Conservation (phyloP, 192 early-diverging fungal species). For the Dissophora ornata region DNA sequence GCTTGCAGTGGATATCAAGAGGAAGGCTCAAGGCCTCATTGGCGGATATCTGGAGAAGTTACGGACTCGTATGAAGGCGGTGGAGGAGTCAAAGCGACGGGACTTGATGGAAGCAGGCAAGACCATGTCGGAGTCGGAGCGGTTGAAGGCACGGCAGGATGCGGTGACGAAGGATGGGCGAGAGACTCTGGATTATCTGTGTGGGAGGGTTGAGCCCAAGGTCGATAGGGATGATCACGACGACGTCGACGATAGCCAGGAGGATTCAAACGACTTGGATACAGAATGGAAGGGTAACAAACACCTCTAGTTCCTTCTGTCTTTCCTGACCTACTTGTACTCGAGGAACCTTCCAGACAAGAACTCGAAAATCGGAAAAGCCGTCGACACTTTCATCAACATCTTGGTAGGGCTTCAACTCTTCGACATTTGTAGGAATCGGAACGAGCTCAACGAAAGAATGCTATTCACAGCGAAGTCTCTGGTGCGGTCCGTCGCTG, state of each 20-base stretch:
- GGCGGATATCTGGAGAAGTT: constrained; percentile 9
- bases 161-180: too few relatives aligned
- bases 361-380: too few relatives aligned
- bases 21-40: constrained; percentile 4
- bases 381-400: constrained; percentile 11
- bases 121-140: too few relatives aligned
- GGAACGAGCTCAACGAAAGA: neutral
- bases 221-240: too few relatives aligned
- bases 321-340: constrained; percentile 3
- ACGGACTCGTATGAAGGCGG: too few relatives aligned
- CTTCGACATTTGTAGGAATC: constrained; percentile 1
- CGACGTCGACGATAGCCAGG: constrained; percentile 1
- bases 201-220: too few relatives aligned
- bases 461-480: neutral
- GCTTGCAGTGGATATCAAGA: constrained; percentile 5
- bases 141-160: too few relatives aligned
- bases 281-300: neutral
- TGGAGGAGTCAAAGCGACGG: too few relatives aligned
- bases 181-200: too few relatives aligned
- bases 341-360: constrained; percentile 11
- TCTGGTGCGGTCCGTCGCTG: constrained; percentile 9
- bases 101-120: constrained; percentile 2
- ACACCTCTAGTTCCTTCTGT: constrained; percentile 1
- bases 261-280: neutral
- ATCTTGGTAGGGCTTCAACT: neutral